phyloP scores from a whole-genome alignment of 306 rosid species.

The Rosa lucieae region DNA sequence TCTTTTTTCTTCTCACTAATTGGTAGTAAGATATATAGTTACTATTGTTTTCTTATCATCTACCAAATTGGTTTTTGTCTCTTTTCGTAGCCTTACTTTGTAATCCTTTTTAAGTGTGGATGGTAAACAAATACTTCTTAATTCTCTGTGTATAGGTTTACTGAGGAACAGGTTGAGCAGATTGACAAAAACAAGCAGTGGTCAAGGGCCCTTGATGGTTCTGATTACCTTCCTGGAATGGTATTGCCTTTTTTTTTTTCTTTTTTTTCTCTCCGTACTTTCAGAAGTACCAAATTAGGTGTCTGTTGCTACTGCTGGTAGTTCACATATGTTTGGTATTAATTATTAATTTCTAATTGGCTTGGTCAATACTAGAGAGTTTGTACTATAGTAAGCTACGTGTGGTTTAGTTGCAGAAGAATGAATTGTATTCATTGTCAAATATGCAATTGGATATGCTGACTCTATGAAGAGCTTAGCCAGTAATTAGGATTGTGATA shows the following conservation, averaged over 20 bases:
- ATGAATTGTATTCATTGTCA: background rate
- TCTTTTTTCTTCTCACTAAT: background rate
- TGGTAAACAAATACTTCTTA: background rate
- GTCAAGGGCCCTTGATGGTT: conserved; percentile 98
- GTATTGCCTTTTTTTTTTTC: conserved; percentile 26
- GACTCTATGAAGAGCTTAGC: background rate
- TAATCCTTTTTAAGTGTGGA: background rate
- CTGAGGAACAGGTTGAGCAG: conserved; percentile 72
- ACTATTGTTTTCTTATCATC: background rate
- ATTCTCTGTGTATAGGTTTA: conserved; percentile 48
- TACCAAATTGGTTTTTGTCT: background rate
- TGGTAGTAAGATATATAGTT: background rate
- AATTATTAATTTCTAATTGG: background rate
- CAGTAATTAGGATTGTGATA: background rate
- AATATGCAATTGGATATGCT: background rate
- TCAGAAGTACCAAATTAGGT: background rate
- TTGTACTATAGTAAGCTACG: background rate
- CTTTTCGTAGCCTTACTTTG: background rate
- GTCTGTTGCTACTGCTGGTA: background rate
- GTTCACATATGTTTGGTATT: background rate
- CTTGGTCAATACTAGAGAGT: background rate
- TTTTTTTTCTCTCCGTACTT: background rate
- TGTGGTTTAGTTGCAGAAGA: background rate
- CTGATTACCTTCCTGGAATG: conserved; percentile 99
- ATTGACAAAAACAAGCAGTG: conserved; percentile 92